Conservation (phyloP, 495 filamentous ascomycete species). For the Annulohypoxylon maeteangense region DNA sequence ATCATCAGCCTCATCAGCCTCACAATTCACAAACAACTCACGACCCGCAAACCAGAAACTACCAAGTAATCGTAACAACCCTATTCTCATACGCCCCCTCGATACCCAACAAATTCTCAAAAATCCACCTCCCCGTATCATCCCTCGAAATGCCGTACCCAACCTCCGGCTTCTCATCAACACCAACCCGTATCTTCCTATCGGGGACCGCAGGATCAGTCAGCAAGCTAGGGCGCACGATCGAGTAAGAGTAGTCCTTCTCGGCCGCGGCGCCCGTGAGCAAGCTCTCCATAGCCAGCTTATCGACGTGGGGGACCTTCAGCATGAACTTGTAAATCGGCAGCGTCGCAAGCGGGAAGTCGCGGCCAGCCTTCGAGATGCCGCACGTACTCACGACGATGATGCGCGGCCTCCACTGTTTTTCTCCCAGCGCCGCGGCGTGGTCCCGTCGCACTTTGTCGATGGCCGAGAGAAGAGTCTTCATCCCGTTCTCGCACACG, state of each 20-base stretch:
- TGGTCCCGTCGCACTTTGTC: slow-evolving; percentile 4
- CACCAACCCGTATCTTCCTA: slow-evolving; percentile 50
- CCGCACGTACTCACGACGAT: slow-evolving; percentile 66
- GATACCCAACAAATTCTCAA: slow-evolving; percentile 44
- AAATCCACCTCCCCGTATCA: slow-evolving; percentile 56
- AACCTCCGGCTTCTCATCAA: slow-evolving; percentile 52
- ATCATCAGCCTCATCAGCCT: background rate
- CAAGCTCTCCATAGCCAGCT: slow-evolving; percentile 66
- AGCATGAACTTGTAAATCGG: slow-evolving; percentile 66
- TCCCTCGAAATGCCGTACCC: slow-evolving; percentile 60
- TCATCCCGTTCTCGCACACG: slow-evolving; percentile 65
- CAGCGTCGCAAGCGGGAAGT: slow-evolving; percentile 62
- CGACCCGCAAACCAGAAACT: background rate
- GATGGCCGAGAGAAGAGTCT: slow-evolving; percentile 60
- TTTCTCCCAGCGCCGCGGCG: background rate
- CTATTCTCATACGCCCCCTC: slow-evolving; percentile 16
- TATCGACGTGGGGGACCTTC: slow-evolving; percentile 66
- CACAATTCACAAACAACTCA: background rate
- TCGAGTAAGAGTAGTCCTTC: slow-evolving; percentile 49
- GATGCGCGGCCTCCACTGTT: slow-evolving; percentile 53
- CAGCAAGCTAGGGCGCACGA: slow-evolving; percentile 58
- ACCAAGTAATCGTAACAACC: slow-evolving; percentile 30
- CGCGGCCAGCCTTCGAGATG: slow-evolving; percentile 56
- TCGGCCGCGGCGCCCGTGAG: slow-evolving; percentile 48
- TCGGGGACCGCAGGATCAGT: slow-evolving; percentile 41